Evolutionary conservation across 345 rosid species (phyloP), one percentile per base, ranked within the genome.

Genomic region (Ceriops zippeliana): DNA sequence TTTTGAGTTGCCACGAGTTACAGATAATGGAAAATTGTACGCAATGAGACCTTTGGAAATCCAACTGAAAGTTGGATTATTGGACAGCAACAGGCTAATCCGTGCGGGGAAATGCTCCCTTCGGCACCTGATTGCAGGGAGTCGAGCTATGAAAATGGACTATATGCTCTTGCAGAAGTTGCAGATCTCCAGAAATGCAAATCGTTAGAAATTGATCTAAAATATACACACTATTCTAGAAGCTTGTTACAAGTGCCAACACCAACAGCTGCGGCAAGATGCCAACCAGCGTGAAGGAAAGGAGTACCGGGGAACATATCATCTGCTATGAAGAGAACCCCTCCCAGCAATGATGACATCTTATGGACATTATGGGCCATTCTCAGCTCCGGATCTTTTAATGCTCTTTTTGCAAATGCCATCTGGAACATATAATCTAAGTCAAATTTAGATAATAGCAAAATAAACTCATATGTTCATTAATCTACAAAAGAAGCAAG

Each of bases 251-350:
- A 95, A 15, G 96, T 91, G 61, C 97, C 83, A 4, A 89, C 90
- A 0, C 97, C 96, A 68, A 95, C 80, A 65, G 99, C 99, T 24
- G 99, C 99, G 5, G 99, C 96, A 0, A 95, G 96, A 78, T 95
- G 97, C 96, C 99, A 95, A 34, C 88, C 99, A 22, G 99, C 97
- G 56, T 95, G 97, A 68, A 93, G 81, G 80, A 76, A 93, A 52
- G 97, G 96, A 17, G 92, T 88, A 20, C 26, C 30, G 0, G 97
- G 89, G 68, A 87, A 91, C 28, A 88, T 59, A 63, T 95, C 99
- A 58, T 95, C 99, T 7, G 99, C 99, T 46, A 91, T 75, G 85
- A 95, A 95, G 60, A 91, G 70, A 27, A 76, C 93, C 47, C 96
- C 96, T 52, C 97, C 99, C 57, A 91, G 65, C 59, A 91, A 68